Conservation (phyloP, 2,329 filamentous ascomycete species). For the Microdochium trichocladiopsis region DNA sequence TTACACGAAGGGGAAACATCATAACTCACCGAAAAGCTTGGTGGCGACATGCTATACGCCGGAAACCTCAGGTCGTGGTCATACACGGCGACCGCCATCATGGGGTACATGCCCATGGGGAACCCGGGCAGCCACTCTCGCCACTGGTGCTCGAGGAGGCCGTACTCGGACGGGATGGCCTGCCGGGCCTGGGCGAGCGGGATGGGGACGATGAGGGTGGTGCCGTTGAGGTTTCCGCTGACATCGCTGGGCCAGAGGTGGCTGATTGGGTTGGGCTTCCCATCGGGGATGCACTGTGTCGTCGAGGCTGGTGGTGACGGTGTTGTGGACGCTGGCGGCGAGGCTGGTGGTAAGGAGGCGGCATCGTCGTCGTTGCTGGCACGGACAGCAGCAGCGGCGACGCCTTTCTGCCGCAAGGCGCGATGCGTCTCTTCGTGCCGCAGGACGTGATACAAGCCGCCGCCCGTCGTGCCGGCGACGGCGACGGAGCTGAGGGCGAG, state of each 20-base stretch:
- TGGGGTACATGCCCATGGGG: slow-evolving; percentile 44
- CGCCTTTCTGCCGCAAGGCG: background rate
- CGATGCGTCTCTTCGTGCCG: background rate
- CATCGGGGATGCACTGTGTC: slow-evolving; percentile 15
- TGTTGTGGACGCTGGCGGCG: background rate
- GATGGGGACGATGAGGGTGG: slow-evolving; percentile 43
- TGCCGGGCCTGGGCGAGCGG: slow-evolving; percentile 34
- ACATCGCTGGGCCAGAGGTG: slow-evolving; percentile 35
- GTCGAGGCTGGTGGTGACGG: background rate
- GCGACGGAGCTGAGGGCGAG: background rate
- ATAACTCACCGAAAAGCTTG: slow-evolving; percentile 39
- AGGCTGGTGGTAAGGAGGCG: background rate
- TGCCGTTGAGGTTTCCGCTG: slow-evolving; percentile 48
- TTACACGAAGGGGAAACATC: too few relatives aligned
- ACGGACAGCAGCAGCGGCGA: too few relatives aligned
- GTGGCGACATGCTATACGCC: slow-evolving; percentile 27
- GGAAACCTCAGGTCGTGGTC: slow-evolving; percentile 43
- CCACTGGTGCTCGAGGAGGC: slow-evolving; percentile 42
- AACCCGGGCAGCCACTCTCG: slow-evolving; percentile 38
- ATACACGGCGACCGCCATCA: slow-evolving; percentile 38
- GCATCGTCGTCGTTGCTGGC: too few relatives aligned
- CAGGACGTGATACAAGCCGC: background rate
- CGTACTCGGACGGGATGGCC: slow-evolving; percentile 39
- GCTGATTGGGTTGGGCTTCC: slow-evolving; percentile 40
- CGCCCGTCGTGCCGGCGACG: background rate